Base-by-base conservation (phyloP, 73 alveolate genomes). In the Urostyla sp. region DNA sequence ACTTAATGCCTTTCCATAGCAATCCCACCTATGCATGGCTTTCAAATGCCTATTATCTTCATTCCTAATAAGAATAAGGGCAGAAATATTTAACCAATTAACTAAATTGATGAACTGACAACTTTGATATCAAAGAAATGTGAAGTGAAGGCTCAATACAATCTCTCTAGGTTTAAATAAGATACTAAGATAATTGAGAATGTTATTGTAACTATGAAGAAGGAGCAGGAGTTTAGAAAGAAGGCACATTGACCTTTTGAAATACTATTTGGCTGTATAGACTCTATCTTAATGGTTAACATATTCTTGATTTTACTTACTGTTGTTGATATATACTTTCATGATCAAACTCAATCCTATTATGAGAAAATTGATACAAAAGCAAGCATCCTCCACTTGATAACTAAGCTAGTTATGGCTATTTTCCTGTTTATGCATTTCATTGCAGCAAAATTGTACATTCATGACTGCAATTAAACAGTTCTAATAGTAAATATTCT, bases 1-100 rank as follows among this genome's bases (percentile, higher is more conserved):
- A 69, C 84, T 18, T 48, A 69, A 46, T 20, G 72, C 30, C 54
- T 69, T 38, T 10, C 84, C 20, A 69, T 51, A 2, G 43, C 21
- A 7, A 45, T 69, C 18, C 67, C 67, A n/a, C 67, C 84, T 1
- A 48, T 36, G 72, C 84, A 69, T 69, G 84, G 84, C 20, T 69
- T 69, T 49, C 32, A 69, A 27, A 44, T 69, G 69, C 84, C 84
- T 11, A 69, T 69, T 23, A 69, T 69, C 58, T 48, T 20, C 28
- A 35, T 69, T 5, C 84, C 84, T 6, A 40, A 40, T 7, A 3
- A 23, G 20, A 4, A 27, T 55, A 24, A 50, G 6, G 6, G 7
- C 53, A 31, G 36, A 59, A 34, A 59, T 37, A 8, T 6, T 7
- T 28, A 32, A 15, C 34, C 44, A 5, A 59, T 59, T n/a, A 59